Base-by-base conservation (phyloP, 1,139 yeast species). In the Lodderomyces margitis region DNA sequence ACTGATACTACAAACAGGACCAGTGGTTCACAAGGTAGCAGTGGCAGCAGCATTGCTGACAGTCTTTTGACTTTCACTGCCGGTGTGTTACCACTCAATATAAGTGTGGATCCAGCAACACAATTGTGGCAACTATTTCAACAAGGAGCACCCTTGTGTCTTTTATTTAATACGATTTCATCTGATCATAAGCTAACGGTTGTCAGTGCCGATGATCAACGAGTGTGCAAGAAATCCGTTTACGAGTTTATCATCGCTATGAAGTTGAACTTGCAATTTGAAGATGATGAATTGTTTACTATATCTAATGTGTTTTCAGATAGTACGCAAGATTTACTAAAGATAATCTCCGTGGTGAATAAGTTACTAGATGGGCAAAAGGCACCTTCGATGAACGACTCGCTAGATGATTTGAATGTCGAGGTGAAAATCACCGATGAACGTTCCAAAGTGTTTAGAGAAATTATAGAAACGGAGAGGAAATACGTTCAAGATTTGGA, bases 401-500 rank as follows among this genome's bases (percentile, higher is more conserved):
- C n/a, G n/a, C n/a, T n/a, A n/a, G n/a, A n/a, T n/a, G 27, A 40
- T 57, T 24, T 44, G 3, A 40, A 35, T 39, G 23, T 46, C 14
- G 72, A 60, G 25, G 56, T 71, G 10, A 45, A 58, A 24, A 64
- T 71, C 3, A 62, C 70, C 25, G 83, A 78, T 52, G 74, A 80
- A 40, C 72, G 88, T 38, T 81, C 87, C 15, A 87, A 86, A 56
- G 92, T 91, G 38, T 81, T 91, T 41, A 80, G 78, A 52, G 99
- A 92, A 63, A 70, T 92, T 36, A 75, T 94, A 27, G 87, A 83
- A 53, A 88, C 96, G 2, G 99, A 92, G 63, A 74, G 98, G 50
- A 89, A 87, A 61, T 92, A 84, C 59, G 96, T 92, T 16, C 88
- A 85, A 59, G 98, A 92, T 60, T 68, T 92, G 51, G 97, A 91